Conservation (phyloP, 2,329 filamentous ascomycete genomes). For the Cladosporium sphaerospermum region DNA sequence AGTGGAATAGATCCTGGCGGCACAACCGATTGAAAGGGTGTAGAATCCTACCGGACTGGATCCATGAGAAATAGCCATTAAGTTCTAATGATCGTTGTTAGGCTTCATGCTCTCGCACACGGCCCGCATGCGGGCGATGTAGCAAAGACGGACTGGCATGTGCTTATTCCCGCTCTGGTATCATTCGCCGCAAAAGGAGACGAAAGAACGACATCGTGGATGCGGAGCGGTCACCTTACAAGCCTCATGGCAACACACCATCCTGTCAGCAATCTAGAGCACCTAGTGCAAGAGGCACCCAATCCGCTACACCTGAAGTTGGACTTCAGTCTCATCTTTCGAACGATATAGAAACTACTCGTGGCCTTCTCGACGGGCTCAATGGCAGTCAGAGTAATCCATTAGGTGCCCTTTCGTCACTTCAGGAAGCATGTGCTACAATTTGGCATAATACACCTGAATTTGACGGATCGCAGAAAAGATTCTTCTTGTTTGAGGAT, state of each 20-base stretch:
- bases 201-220: slow-evolving; percentile 3
- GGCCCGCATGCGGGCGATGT: slow-evolving; percentile 15
- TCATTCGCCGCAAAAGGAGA: slow-evolving; percentile 17
- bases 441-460: slow-evolving; percentile 17
- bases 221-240: no score
- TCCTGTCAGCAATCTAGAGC: no score
- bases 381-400: slow-evolving; percentile 1
- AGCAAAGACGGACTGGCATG: slow-evolving; percentile 7
- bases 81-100: neutral
- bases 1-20: no score
- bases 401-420: slow-evolving; percentile 14
- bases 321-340: slow-evolving; percentile 12
- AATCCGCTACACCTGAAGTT: neutral
- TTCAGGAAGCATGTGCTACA: slow-evolving; percentile 15
- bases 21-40: no score
- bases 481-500: slow-evolving; percentile 17
- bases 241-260: no score
- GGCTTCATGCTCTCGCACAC: slow-evolving; percentile 15
- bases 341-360: slow-evolving; percentile 15
- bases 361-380: slow-evolving; percentile 8
- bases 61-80: no score
- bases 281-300: no score
- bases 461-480: slow-evolving; percentile 8
- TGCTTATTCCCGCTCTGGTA: slow-evolving; percentile 17
- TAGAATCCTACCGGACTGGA: no score